Evolutionary conservation across 2,329 filamentous ascomycete genomes (phyloP).

Genomic region (Ampelomyces quisqualis): DNA sequence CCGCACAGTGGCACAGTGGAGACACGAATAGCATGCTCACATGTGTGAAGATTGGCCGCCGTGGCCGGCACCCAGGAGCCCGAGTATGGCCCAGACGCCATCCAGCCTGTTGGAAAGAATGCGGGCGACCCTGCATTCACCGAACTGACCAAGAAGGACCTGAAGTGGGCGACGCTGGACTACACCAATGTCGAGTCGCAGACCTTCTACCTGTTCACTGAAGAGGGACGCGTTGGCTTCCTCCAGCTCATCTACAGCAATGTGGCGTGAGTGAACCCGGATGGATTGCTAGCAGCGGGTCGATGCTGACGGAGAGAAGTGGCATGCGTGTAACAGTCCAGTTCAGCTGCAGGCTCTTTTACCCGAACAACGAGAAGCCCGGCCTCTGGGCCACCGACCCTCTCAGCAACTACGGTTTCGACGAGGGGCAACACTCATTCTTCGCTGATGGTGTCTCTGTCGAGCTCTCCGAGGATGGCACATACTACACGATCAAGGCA

Average conservation of each 20-base stretch:
- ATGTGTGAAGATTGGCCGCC: constrained; percentile 57
- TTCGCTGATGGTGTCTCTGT: constrained; percentile 83
- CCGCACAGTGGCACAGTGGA: no score
- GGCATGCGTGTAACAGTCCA: constrained; percentile 88
- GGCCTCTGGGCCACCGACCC: constrained; percentile 82
- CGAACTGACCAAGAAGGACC: constrained; percentile 71
- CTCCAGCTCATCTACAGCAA: constrained; percentile 97
- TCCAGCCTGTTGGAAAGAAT: constrained; percentile 82
- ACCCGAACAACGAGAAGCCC: constrained; percentile 68
- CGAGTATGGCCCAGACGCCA: constrained; percentile 86
- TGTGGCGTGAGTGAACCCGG: constrained; percentile 70
- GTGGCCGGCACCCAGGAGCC: constrained; percentile 96
- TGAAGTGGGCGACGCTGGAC: constrained; percentile 80
- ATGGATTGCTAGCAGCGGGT: constrained; percentile 1
- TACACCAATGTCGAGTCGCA: constrained; percentile 92
- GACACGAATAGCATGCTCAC: constrained; percentile 24
- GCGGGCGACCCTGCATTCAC: constrained; percentile 76
- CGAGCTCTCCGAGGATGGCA: constrained; percentile 82
- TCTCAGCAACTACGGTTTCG: constrained; percentile 77
- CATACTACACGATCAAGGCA: constrained; percentile 84
- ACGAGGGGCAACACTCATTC: constrained; percentile 78
- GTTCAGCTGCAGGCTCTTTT: constrained; percentile 93
- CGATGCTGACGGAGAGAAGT: constrained; percentile 51
- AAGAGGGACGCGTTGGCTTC: constrained; percentile 74
- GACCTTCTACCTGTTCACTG: constrained; percentile 85